These are phyloP conservation scores for Tubosaeta brunneosetosa DNA, from an alignment of 768 basidiomycete genomes.

Conservation along the genomic window DNA sequence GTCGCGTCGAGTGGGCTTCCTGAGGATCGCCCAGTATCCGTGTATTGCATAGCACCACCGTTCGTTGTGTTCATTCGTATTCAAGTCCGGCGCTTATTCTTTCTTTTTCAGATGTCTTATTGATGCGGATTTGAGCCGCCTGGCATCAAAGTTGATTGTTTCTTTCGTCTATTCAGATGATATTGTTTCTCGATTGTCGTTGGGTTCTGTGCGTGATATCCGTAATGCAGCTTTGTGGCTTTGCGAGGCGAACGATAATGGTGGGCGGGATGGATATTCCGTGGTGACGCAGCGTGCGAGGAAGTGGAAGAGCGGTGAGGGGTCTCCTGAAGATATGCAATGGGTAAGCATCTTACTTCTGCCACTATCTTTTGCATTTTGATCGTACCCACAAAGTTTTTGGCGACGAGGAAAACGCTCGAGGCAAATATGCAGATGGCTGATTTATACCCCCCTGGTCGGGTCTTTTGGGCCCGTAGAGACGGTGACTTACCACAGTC, in stretches of 20 bases:
- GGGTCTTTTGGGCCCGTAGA: conserved; percentile 75
- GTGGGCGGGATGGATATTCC: conserved; percentile 36
- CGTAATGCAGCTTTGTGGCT: conserved; percentile 73
- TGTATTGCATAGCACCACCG: conserved; percentile 80
- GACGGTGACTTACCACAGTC: conserved; percentile 64
- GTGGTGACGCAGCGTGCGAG: conserved; percentile 45
- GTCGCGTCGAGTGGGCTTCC: conserved; percentile 67
- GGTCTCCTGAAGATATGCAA: conserved; percentile 42
- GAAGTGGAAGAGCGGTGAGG: conserved; percentile 59
- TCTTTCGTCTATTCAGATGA: conserved; percentile 84
- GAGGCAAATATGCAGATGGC: conserved; percentile 79
- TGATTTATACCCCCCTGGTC: conserved; percentile 71
- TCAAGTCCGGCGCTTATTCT: background rate
- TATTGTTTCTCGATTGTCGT: conserved; percentile 70
- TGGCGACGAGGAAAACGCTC: conserved; percentile 75
- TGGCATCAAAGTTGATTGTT: conserved; percentile 59
- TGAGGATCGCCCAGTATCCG: conserved; percentile 57
- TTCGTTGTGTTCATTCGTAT: conserved; percentile 33
- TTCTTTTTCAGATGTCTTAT: conserved; percentile 48
- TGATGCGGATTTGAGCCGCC: conserved; percentile 54
- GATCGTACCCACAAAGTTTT: conserved; percentile 45
- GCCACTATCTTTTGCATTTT: background rate
- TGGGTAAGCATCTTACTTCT: conserved; percentile 42
- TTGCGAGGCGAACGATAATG: conserved; percentile 59
- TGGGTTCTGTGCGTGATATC: conserved; percentile 74